Percentiles rank a stretch among this genome's conserved stretches.
Evolutionary conservation across 371 early-diverging fungal genomes (phyloP).

Genomic region (Umbelopsis sp.): DNA sequence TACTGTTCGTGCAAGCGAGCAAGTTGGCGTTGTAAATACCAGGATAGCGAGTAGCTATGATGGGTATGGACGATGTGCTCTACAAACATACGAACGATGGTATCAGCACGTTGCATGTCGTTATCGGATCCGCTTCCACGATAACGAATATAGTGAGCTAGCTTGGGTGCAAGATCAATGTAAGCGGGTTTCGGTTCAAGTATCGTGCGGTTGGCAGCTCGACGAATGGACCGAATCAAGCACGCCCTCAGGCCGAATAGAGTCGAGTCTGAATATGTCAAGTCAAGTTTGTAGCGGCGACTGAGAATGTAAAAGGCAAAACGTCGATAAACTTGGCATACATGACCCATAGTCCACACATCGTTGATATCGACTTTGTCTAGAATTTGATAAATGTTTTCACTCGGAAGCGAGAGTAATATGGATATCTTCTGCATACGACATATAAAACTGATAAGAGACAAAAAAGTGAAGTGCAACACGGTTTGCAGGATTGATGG

Average conservation of each 20-base stretch:
- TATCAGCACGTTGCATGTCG: neutral
- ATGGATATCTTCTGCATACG: neutral
- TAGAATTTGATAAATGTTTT: constrained; percentile 1
- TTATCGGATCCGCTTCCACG: neutral
- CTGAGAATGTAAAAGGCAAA: neutral
- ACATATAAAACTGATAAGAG: neutral
- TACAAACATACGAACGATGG: neutral
- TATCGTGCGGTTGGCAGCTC: neutral
- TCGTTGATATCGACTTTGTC: constrained; percentile 1
- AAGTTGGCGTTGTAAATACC: constrained; percentile 12
- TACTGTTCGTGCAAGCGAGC: constrained; percentile 7
- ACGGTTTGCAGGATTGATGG: no score
- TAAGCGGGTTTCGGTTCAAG: neutral
- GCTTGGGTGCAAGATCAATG: constrained; percentile 4
- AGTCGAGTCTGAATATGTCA: neutral
- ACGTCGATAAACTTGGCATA: constrained; percentile 4
- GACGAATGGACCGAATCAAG: constrained; percentile 1
- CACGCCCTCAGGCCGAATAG: neutral
- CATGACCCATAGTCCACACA: constrained; percentile 5
- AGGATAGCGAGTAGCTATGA: neutral
- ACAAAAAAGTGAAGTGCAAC: neutral
- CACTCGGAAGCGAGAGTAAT: neutral
- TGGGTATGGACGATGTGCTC: constrained; percentile 5
- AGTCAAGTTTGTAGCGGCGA: neutral
- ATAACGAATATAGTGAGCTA: neutral